Evolutionary conservation across 163 green algal genomes (phyloP), one percentile per base, ranked within the genome.

Genomic region (Picocystis sp.): DNA sequence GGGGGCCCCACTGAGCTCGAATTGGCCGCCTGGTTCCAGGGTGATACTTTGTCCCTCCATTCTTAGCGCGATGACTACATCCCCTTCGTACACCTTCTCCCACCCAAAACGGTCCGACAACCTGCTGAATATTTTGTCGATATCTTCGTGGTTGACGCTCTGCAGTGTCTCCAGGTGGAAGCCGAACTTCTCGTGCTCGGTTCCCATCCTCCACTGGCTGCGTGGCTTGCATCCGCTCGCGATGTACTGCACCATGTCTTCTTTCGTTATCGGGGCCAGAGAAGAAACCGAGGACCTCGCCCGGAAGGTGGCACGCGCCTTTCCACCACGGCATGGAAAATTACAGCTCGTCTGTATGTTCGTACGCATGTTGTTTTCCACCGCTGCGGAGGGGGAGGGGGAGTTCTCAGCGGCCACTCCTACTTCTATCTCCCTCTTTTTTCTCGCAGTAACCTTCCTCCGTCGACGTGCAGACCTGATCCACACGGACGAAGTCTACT

Each of bases 181-280:
- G 2, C 79, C 87, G 33, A 98, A 72, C 76, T 98, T 98, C 64
- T 98, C 89, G 61, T 98, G 89, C 73, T 98, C 89, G 2, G 89
- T 98, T 25, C 89, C 89, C 54, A 98, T 94, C 61, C 84, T 77
- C 79, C 80, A 94, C 41, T 78, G 24, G 19, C 65, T 55, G 2
- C 60, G 64, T 1, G 88, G 77, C 53, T 80, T 92, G 66, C 81
- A 92, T n/a, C 86, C 86, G 1, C 65, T 76, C 0, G 49, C 58
- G 0, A 95, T 38, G 55, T 84, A 87, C 0, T 60, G 47, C 2
- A 93, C 65, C 2, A 93, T 61, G n/a, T 93, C 81, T 23, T 85
- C 67, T 25, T 75, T 74, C 9, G 61, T 81, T 0, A 87, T 21
- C 21, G 57, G 46, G 1, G 43, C 21, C 17, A 33, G 55, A 49